Evolutionary conservation across 768 basidiomycete species (phyloP), one percentile per base, ranked within the genome.

Genomic region (Tricholoma sp.): DNA sequence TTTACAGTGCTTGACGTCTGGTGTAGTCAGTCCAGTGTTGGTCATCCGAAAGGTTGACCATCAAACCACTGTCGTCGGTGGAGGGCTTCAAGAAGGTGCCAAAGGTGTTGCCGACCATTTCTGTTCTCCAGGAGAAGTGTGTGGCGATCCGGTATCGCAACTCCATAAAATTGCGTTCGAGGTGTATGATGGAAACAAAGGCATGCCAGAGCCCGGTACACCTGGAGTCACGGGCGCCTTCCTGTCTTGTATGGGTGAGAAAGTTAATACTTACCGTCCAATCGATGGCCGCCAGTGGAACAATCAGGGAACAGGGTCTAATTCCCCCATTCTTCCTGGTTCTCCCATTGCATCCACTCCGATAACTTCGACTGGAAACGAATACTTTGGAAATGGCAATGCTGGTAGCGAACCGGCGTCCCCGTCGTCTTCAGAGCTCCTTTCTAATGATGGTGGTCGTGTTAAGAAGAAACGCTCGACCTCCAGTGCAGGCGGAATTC

Each of bases 151-250:
- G 12, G 94, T 98, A 43, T 94, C 93, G 19, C 95, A 98, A 67
- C 78, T 97, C 56, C 94, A 96, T 77, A 97, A 96, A 76, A 88
- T 97, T 60, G 93, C 93, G 1, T 93, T 95, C 61, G 93, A 95
- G 74, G 90, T 95, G 14, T 92, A 83, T 62, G 92, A 93, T 64
- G 74, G 80, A 9, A 76, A 73, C 62, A 88, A 85, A 69, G 79
- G 79, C 49, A 76, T 83, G 69, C 86, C 89, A 3, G 88, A 91
- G 54, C 82, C 83, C 10, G 90, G 90, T 24, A 87, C 87, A 1
- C 88, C 89, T 0, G 92, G 92, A 18, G 69, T 78, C 34, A 87
- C 84, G 6, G 91, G 92, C 41, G 84, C 90, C 7, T 95, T 92
- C 80, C 70, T 94, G 61, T 90, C 89, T 8, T 94, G 93, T 74